phyloP scores from a whole-genome alignment of 2,329 filamentous ascomycete genomes.

The Cucurbitaria berberidis region DNA sequence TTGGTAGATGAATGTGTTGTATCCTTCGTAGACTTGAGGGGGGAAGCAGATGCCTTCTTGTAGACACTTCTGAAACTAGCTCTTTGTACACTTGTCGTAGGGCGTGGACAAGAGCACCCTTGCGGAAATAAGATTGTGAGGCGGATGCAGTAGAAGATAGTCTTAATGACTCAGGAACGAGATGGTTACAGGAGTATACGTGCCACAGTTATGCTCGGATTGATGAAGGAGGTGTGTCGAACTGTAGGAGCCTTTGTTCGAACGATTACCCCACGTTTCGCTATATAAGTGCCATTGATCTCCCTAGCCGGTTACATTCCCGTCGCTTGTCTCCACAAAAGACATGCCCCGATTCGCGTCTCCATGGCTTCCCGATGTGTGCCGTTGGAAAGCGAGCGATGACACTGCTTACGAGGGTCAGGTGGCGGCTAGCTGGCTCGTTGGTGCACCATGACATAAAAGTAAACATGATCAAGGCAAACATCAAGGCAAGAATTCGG shows the following conservation, averaged over 20 bases:
- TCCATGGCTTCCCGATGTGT: slow-evolving; percentile 34
- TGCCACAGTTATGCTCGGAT: no score
- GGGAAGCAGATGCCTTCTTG: not conserved
- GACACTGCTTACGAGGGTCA: slow-evolving; percentile 31
- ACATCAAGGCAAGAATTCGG: not conserved
- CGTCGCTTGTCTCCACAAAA: slow-evolving; percentile 7
- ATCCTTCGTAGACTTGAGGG: not conserved
- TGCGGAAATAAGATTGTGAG: not conserved
- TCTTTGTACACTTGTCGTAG: not conserved
- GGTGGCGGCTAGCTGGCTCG: slow-evolving; percentile 23
- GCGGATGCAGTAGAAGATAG: not conserved
- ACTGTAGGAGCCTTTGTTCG: slow-evolving; percentile 1
- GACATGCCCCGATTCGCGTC: slow-evolving; percentile 6
- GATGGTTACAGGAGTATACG: no score
- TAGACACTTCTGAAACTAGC: not conserved
- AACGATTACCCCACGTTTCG: slow-evolving; percentile 15
- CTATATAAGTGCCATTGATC: not conserved
- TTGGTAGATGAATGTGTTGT: not conserved
- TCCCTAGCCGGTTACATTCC: slow-evolving; percentile 13
- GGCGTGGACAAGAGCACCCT: not conserved
- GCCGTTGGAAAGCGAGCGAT: slow-evolving; percentile 42
- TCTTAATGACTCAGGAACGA: not conserved
- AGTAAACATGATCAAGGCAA: no score
- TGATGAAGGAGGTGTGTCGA: not conserved
- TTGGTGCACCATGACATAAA: slow-evolving; percentile 33